Conservation (phyloP, 2,329 filamentous ascomycete genomes). For the Dryadomyces quercivorus region DNA sequence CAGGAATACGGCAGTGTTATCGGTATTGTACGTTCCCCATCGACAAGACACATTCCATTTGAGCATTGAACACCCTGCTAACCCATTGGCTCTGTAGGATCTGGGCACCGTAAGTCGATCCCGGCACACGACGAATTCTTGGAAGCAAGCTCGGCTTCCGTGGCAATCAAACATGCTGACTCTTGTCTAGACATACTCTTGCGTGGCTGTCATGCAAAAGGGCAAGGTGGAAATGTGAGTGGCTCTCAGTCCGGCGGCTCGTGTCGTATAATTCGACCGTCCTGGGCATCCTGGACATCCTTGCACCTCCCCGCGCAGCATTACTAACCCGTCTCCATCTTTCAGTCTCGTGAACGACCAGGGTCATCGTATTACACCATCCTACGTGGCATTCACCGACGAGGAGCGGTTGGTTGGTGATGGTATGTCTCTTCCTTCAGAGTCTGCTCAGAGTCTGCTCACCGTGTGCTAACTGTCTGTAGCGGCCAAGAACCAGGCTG, state of each 20-base stretch:
- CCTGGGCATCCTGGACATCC: no score
- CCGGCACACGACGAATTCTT: background rate
- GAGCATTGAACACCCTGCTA: background rate
- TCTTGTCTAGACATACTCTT: slow-evolving; percentile 53
- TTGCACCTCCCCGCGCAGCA: background rate
- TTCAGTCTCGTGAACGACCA: slow-evolving; percentile 76
- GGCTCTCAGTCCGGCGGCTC: no score
- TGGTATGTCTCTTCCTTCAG: slow-evolving; percentile 25
- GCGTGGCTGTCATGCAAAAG: slow-evolving; percentile 91
- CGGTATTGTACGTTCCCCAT: slow-evolving; percentile 51
- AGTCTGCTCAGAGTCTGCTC: background rate
- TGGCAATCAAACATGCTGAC: background rate
- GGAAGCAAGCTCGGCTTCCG: background rate
- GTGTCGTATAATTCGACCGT: background rate
- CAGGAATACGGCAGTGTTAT: slow-evolving; percentile 82
- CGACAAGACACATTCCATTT: background rate
- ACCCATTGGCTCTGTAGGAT: slow-evolving; percentile 26
- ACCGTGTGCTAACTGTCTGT: background rate
- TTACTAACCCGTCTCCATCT: background rate
- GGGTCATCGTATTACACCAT: slow-evolving; percentile 88
- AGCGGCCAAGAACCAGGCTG: slow-evolving; percentile 86
- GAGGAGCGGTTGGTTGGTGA: slow-evolving; percentile 96
- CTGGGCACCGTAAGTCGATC: slow-evolving; percentile 50
- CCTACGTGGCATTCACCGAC: slow-evolving; percentile 92
- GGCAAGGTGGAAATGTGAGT: slow-evolving; percentile 73